Percentiles rank a stretch among this genome's conserved stretches.
Evolutionary conservation across 1,284 basidiomycete species (phyloP).

Genomic region (Leccinum glutinopallens): DNA sequence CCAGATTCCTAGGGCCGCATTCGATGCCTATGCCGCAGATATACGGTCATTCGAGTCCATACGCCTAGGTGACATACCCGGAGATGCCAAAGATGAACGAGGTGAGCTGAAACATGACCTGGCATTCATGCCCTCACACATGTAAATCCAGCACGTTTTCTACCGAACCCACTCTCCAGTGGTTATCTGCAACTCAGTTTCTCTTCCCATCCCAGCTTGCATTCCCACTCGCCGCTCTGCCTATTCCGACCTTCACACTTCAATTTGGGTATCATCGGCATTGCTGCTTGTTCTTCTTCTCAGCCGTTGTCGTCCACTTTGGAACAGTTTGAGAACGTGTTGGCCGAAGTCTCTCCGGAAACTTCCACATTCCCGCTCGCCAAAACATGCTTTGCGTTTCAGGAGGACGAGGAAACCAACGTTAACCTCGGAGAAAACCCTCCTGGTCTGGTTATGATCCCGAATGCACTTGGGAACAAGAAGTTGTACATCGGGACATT

Average conservation of each 20-base stretch:
- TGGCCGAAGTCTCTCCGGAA: constrained; percentile 65
- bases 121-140: constrained; percentile 4
- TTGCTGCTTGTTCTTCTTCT: constrained; percentile 64
- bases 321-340: constrained; percentile 59
- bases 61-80: constrained; percentile 76
- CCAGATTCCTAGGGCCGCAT: constrained; percentile 59
- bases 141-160: constrained; percentile 64
- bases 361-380: constrained; percentile 75
- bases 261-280: constrained; percentile 77
- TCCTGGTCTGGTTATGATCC: constrained; percentile 73
- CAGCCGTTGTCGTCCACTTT: constrained; percentile 62
- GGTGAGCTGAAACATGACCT: constrained; percentile 45
- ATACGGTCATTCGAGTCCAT: constrained; percentile 72
- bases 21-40: constrained; percentile 70
- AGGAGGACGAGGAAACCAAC: constrained; percentile 64
- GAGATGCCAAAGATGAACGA: constrained; percentile 75
- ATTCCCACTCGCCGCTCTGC: constrained; percentile 57
- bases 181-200: constrained; percentile 77
- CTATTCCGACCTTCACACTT: constrained; percentile 79
- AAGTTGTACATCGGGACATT: constrained; percentile 83
- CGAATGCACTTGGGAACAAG: constrained; percentile 78
- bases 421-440: constrained; percentile 57
- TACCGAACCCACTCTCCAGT: constrained; percentile 74
- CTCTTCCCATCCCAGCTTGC: constrained; percentile 66
- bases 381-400: constrained; percentile 77